Evolutionary conservation across 495 filamentous ascomycete species (phyloP).

Genomic region (Podospora appendiculata): DNA sequence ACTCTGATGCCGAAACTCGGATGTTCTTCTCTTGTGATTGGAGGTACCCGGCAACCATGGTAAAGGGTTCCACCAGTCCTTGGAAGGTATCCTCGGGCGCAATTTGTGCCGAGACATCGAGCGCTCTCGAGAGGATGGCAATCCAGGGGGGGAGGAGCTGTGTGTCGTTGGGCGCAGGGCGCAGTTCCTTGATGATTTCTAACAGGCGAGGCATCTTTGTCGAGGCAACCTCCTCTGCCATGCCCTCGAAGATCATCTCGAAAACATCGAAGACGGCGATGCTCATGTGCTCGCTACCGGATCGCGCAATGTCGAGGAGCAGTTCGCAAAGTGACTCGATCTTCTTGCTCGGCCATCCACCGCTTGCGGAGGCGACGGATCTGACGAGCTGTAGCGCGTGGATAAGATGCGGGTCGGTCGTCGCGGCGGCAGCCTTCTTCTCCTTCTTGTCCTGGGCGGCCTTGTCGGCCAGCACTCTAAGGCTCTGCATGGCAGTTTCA

Average conservation of each 20-base stretch:
- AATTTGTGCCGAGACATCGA: constrained; percentile 86
- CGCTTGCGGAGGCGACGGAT: constrained; percentile 73
- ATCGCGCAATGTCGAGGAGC: constrained; percentile 76
- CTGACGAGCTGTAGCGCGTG: constrained; percentile 88
- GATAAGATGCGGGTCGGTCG: constrained; percentile 75
- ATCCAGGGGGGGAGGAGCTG: constrained; percentile 94
- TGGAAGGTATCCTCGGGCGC: constrained; percentile 79
- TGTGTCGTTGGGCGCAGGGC: constrained; percentile 83
- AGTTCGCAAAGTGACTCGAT: constrained; percentile 86
- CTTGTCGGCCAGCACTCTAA: constrained; percentile 59
- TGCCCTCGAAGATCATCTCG: constrained; percentile 86
- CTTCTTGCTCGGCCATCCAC: constrained; percentile 95
- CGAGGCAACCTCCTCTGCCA: constrained; percentile 78
- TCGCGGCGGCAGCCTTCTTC: constrained; percentile 50
- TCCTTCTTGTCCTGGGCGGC: constrained; percentile 55
- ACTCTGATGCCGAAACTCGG: constrained; percentile 86
- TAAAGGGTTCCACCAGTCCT: constrained; percentile 76
- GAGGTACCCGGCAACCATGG: constrained; percentile 67
- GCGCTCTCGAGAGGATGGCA: constrained; percentile 85
- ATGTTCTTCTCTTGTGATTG: constrained; percentile 85
- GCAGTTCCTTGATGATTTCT: constrained; percentile 78
- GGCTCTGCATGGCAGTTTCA: constrained; percentile 69
- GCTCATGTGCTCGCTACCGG: constrained; percentile 88
- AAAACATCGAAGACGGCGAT: constrained; percentile 96
- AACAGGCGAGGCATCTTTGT: constrained; percentile 82